Base-by-base conservation (phyloP, 1,284 basidiomycete genomes). In the Singerocomus rubriflavus region DNA sequence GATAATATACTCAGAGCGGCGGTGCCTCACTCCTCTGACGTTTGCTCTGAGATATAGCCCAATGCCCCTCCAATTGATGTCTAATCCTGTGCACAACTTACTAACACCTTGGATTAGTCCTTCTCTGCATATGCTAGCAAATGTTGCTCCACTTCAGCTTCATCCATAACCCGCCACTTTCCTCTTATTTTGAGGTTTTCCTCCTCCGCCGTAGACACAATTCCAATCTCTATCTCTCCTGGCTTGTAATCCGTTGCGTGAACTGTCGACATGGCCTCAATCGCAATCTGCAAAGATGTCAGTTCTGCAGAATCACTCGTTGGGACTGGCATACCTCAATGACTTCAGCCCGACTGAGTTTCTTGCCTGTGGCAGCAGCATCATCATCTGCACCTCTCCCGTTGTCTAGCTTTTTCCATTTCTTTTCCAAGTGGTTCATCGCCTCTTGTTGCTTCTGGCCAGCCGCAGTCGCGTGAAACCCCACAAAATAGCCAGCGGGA, bases 391-490 rank as follows among this genome's bases (percentile, higher is more conserved):
- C 79, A 48, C 89, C 83, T 50, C 73, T 74, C 46, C 89, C 83
- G 37, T 79, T 80, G 63, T 93, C 86, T 35, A 94, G 76, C 65
- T 94, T 94, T 76, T 99, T 99, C 91, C 94, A 99, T 71, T 93
- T 93, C 78, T 99, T 99, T 76, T 99, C 97, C 50, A 99, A 78
- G 65, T 92, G 91, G 71, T 98, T 99, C 84, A 95, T 98, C 5
- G 94, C 94, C 68, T 99, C 97, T 62, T 97, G 95, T 66, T 99
- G 96, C 67, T 99, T 99, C 71, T 96, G 92, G 1, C 97, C 97
- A 1, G 93, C 87, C 0, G 95, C 85, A 2, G 96, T 97, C 17
- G 96, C 97, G 61, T 98, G 93, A 78, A 96, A 99, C 2, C 97
- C 97, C 39, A 98, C 92, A 68, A 94, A 99, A 76, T 97, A 98